Base-by-base conservation (phyloP, 352 stramenopile genomes). In the Pythium insidiosum region DNA sequence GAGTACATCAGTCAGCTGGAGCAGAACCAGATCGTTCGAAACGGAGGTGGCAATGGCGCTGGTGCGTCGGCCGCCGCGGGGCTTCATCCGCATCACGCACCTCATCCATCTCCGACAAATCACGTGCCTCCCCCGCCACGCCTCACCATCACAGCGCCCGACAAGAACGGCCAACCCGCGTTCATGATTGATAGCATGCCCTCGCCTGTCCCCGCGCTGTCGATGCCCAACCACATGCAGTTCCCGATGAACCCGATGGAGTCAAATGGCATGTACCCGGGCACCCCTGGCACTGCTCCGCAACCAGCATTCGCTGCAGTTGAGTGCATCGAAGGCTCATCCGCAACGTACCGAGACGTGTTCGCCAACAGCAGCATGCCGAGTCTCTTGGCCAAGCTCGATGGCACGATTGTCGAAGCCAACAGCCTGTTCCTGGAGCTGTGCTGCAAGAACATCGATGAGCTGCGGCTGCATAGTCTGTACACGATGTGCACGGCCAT, bases 141-240 rank as follows among this genome's bases (percentile, higher is more conserved):
- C 10, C 58, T 85, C 28, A 71, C 65, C 37, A 83, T 85, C 56
- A 66, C 61, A 35, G 60, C 73, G 7, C 73, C 73, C 22, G 50
- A 50, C 38, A 58, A 74, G 65, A 47, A 15, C 26, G 58, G 61
- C 26, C 60, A 81, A 40, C n/a, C n/a, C n/a, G 62, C 66, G 9
- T 86, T 84, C 63, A 81, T 84, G 63, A 84, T 86, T 38, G 72
- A 86, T 56, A 84, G 62, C 43, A 80, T 86, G 71, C 70, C 76
- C 26, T 88, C 76, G 11, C 73, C 76, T 12, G 71, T 84, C 47
- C 74, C 73, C 26, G 66, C 77, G 33, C 53, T 84, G 37, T 84
- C 76, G 9, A 78, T 88, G 53, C 54, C 73, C 20, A 68, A 65
- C 28, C n/a, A n/a, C n/a, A 75, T 85, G 50, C 67, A 77, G 41